These are phyloP conservation scores for Talaromyces rugulosus DNA, from an alignment of 2,329 filamentous ascomycete species.

Conservation along the genomic window DNA sequence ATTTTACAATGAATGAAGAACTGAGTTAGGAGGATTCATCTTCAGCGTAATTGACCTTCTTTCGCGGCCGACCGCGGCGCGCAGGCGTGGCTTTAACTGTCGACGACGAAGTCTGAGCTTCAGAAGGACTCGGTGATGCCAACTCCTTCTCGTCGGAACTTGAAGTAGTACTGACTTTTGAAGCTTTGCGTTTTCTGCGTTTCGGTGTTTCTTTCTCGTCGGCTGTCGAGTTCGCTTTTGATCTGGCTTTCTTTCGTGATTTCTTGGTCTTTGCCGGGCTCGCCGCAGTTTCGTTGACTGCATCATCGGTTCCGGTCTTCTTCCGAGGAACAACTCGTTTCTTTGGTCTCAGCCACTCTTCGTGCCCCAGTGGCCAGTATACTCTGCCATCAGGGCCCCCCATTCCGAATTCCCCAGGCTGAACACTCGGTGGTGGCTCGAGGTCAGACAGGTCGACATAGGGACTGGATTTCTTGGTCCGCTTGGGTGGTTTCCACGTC, in stretches of 20 bases:
- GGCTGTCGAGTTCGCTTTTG: not conserved
- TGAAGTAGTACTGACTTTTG: constrained; percentile 22
- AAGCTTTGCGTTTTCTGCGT: constrained; percentile 29
- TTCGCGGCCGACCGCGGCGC: constrained; percentile 26
- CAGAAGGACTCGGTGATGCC: not conserved
- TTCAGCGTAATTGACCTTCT: constrained; percentile 33
- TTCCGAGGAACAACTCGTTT: constrained; percentile 10
- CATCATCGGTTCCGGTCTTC: constrained; percentile 5
- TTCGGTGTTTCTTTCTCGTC: constrained; percentile 15
- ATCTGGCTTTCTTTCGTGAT: not conserved
- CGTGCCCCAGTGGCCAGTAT: constrained; percentile 87
- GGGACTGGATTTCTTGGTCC: constrained; percentile 41
- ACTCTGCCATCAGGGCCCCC: constrained; percentile 76
- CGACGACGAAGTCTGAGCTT: not conserved
- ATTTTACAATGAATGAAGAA: not conserved
- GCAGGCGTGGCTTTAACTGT: not conserved
- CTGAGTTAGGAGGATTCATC: constrained; percentile 20
- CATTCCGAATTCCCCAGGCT: constrained; percentile 73
- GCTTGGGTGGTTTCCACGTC: constrained; percentile 46
- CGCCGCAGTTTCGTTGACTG: constrained; percentile 10
- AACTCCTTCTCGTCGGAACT: constrained; percentile 21
- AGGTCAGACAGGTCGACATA: constrained; percentile 39
- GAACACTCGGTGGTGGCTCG: constrained; percentile 47
- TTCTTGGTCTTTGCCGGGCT: not conserved
- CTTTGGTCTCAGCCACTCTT: constrained; percentile 80